Conservation (phyloP, 257 asterid genomes). For the Plantago ovata region DNA sequence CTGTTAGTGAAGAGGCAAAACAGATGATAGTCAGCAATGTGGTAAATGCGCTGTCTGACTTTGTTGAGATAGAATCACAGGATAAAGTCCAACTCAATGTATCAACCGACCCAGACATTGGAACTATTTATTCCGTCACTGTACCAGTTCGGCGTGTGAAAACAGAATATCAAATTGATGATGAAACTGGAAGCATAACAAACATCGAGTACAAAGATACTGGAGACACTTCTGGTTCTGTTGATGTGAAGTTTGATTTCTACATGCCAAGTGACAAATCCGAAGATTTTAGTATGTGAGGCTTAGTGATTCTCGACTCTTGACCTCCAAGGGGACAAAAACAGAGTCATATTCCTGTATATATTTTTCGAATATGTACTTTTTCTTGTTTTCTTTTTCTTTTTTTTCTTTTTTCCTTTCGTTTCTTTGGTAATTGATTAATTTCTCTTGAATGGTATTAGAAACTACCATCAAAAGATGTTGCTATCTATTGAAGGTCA, state of each 20-base stretch:
- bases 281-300: constrained; percentile 28
- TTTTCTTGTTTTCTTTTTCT: not conserved
- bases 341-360: not conserved
- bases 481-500: no score
- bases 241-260: constrained; percentile 93
- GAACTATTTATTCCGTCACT: constrained; percentile 81
- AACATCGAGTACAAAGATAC: constrained; percentile 75
- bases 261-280: constrained; percentile 61
- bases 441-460: no score
- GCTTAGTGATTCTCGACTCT: constrained; percentile 14
- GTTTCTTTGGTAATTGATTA: not conserved
- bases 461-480: no score
- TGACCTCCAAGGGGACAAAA: not conserved
- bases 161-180: constrained; percentile 68
- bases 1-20: constrained; percentile 92
- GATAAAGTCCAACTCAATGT: constrained; percentile 88
- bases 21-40: constrained; percentile 83
- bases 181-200: constrained; percentile 67
- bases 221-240: constrained; percentile 80
- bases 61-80: constrained; percentile 92
- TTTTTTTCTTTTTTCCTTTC: not conserved
- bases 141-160: constrained; percentile 75
- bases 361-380: not conserved
- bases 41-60: constrained; percentile 71
- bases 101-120: constrained; percentile 81